Conservation (phyloP, 1,284 basidiomycete genomes). For the Sanghuangporus sanghuang region DNA sequence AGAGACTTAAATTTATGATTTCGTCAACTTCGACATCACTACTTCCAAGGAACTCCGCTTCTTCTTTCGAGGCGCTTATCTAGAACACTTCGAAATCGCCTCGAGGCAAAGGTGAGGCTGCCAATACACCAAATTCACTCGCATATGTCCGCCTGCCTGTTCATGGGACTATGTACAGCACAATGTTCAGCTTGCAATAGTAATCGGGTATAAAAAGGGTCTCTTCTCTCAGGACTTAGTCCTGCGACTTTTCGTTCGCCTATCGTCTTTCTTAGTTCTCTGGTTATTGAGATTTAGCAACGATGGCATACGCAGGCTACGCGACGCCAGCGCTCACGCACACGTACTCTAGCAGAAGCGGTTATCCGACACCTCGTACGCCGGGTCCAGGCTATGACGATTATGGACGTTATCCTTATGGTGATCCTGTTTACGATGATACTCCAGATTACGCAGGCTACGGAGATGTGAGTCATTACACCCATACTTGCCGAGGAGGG, state of each 20-base stretch:
- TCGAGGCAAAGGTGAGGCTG: conserved; percentile 7
- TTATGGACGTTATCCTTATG: conserved; percentile 16
- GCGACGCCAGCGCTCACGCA: conserved; percentile 10
- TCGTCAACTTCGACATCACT: background rate
- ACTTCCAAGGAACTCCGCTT: background rate
- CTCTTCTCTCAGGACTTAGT: background rate
- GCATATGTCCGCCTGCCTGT: background rate
- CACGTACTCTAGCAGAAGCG: conserved; percentile 11
- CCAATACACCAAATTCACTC: conserved; percentile 7
- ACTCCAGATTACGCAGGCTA: conserved; percentile 7
- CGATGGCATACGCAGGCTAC: conserved; percentile 15
- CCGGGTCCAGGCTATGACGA: conserved; percentile 13
- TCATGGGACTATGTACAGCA: background rate
- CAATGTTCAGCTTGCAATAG: background rate
- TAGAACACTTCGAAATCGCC: conserved; percentile 2
- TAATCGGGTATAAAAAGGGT: conserved; percentile 9
- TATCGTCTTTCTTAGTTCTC: background rate
- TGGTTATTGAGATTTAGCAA: background rate
- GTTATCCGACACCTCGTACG: conserved; percentile 12
- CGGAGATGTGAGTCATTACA: conserved; percentile 11
- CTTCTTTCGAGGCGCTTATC: background rate
- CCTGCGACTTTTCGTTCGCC: background rate
- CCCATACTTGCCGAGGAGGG: background rate
- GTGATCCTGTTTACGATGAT: conserved; percentile 16
- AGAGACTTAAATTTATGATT: background rate